Evolutionary conservation across 495 filamentous ascomycete species (phyloP).

Genomic region (Cryomyces minteri): DNA sequence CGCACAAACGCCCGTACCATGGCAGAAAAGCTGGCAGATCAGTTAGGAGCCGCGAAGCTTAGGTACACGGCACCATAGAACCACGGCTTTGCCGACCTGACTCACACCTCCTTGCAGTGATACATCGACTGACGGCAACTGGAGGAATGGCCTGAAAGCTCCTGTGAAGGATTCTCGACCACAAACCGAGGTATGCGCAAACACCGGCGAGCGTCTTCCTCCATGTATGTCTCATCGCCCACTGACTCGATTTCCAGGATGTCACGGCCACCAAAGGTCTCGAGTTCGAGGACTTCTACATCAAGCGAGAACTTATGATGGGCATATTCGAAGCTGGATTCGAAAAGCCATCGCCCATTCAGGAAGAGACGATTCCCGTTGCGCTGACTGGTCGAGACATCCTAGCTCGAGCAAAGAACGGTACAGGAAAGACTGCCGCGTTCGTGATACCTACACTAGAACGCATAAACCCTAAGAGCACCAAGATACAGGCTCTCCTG

Average conservation of each 20-base stretch:
- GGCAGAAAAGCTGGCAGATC: too few relatives aligned
- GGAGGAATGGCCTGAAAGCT: conserved; percentile 61
- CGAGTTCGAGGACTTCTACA: conserved; percentile 91
- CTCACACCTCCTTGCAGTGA: too few relatives aligned
- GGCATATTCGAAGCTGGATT: conserved; percentile 98
- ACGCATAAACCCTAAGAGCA: conserved; percentile 86
- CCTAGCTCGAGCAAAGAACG: conserved; percentile 91
- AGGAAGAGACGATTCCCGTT: conserved; percentile 97
- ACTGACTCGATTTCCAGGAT: conserved; percentile 38
- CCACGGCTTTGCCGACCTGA: too few relatives aligned
- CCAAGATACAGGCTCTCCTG: conserved; percentile 88
- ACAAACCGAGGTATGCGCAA: conserved; percentile 67
- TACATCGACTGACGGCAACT: conserved; percentile 36
- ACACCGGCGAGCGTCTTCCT: neutral
- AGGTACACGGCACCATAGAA: too few relatives aligned
- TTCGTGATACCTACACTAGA: conserved; percentile 94
- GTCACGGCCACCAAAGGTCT: conserved; percentile 93
- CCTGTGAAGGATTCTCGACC: conserved; percentile 71
- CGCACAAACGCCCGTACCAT: too few relatives aligned
- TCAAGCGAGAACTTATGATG: conserved; percentile 91
- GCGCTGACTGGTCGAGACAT: conserved; percentile 91
- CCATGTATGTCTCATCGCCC: neutral
- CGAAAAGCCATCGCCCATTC: conserved; percentile 95
- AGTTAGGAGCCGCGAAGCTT: too few relatives aligned
- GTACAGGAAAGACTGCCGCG: conserved; percentile 94